Conservation (phyloP, 2,329 filamentous ascomycete species). For the Diaporthe sp. region DNA sequence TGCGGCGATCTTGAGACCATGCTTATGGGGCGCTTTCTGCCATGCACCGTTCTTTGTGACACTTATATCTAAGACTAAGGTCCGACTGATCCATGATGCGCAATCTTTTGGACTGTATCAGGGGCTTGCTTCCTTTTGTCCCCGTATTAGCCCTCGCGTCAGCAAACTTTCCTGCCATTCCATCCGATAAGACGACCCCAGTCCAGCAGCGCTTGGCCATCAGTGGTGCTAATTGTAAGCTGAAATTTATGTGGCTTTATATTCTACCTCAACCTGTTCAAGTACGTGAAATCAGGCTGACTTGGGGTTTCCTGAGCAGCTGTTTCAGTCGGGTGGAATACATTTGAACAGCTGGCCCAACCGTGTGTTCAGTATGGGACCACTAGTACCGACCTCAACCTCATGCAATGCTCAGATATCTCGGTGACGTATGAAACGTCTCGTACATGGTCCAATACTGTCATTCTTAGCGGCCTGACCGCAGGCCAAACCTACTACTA, state of each 20-base stretch:
- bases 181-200: constrained; percentile 33
- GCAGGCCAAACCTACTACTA: constrained; percentile 70
- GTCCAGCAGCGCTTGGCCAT: constrained; percentile 34
- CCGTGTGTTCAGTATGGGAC: constrained; percentile 36
- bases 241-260: background rate
- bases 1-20: background rate
- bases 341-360: constrained; percentile 25
- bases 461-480: constrained; percentile 44
- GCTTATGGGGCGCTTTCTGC: background rate
- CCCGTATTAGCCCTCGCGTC: background rate
- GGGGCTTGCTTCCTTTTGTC: constrained; percentile 11
- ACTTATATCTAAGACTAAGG: background rate
- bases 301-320: constrained; percentile 53
- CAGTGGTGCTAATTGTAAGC: constrained; percentile 32
- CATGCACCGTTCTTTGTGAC: background rate
- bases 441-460: constrained; percentile 34
- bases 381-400: background rate
- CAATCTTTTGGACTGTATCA: background rate
- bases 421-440: constrained; percentile 35
- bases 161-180: constrained; percentile 31
- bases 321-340: constrained; percentile 37
- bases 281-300: constrained; percentile 50
- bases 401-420: constrained; percentile 25
- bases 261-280: constrained; percentile 40
- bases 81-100: constrained; percentile 1